These are phyloP conservation scores for Grigorovia yakushimaensis DNA, from an alignment of 805 yeast species.

Conservation along the genomic window DNA sequence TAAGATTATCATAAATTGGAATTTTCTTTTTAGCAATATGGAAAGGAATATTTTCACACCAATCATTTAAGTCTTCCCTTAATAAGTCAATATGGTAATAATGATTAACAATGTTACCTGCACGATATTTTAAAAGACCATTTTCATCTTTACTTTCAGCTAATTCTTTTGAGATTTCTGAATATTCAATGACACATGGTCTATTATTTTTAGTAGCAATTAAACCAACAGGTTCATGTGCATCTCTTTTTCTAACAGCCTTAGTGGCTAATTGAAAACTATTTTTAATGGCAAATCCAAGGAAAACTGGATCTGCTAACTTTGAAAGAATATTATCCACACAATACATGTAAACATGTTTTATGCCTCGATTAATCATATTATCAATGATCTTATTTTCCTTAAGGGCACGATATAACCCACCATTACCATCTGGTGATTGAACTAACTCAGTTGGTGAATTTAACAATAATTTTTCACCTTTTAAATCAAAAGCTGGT, in stretches of 20 bases:
- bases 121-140: constrained; percentile 65
- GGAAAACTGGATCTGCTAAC: constrained; percentile 79
- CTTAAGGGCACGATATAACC: constrained; percentile 75
- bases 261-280: constrained; percentile 76
- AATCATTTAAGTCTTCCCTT: constrained; percentile 45
- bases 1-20: constrained; percentile 40
- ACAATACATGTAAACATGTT: constrained; percentile 93
- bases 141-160: constrained; percentile 54
- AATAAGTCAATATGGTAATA: constrained; percentile 81
- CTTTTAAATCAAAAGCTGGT: constrained; percentile 74
- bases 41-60: constrained; percentile 76
- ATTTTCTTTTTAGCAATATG: constrained; percentile 93
- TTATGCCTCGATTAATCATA: constrained; percentile 54
- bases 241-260: constrained; percentile 86
- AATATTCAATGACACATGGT: constrained; percentile 92
- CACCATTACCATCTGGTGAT: constrained; percentile 98
- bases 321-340: constrained; percentile 89
- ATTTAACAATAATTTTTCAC: constrained; percentile 58
- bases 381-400: constrained; percentile 59
- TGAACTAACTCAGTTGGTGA: constrained; percentile 49
- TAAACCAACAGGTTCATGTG: constrained; percentile 83
- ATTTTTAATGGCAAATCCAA: constrained; percentile 73
- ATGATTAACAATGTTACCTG: constrained; percentile 96
- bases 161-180: constrained; percentile 72
- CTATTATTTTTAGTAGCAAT: constrained; percentile 58